A percentile compares a stretch with the other conserved stretches of the same genome.
Evolutionary conservation across 2,329 filamentous ascomycete genomes (phyloP).

Genomic region (Pyrenophora tritici-repentis): DNA sequence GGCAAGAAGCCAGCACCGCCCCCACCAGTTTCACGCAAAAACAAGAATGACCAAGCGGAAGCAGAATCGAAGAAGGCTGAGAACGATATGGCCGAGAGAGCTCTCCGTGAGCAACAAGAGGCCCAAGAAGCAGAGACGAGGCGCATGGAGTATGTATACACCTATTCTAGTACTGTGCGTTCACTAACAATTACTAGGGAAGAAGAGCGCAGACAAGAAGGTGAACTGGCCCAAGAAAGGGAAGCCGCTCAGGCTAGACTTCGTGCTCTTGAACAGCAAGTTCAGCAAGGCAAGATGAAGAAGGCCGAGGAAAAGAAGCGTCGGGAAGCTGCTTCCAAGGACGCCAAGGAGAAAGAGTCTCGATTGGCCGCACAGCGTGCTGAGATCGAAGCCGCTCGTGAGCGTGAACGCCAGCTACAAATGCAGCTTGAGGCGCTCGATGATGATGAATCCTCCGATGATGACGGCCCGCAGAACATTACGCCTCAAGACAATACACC

Average conservation of each 20-base stretch:
- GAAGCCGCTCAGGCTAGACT: conserved; percentile 82
- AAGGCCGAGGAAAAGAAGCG: conserved; percentile 95
- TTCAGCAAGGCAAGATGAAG: conserved; percentile 88
- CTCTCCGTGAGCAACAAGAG: conserved; percentile 70
- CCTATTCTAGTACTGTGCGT: background rate
- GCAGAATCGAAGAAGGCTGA: conserved; percentile 66
- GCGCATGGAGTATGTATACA: conserved; percentile 76
- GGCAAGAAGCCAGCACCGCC: conserved; percentile 67
- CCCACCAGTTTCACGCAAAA: conserved; percentile 74
- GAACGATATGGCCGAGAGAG: conserved; percentile 57
- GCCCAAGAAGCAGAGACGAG: conserved; percentile 74
- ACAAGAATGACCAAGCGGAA: conserved; percentile 59
- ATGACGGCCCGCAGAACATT: conserved; percentile 75
- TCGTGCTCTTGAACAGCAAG: conserved; percentile 89
- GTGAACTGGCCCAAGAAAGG: conserved; percentile 78
- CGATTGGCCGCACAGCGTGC: conserved; percentile 83
- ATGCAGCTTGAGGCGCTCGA: conserved; percentile 81
- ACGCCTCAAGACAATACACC: conserved; percentile 65
- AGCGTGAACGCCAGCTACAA: conserved; percentile 87
- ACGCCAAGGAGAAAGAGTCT: conserved; percentile 85
- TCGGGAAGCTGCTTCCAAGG: conserved; percentile 84
- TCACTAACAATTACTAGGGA: conserved; percentile 60
- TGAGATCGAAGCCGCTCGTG: conserved; percentile 88
- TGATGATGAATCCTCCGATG: conserved; percentile 70
- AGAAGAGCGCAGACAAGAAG: conserved; percentile 74